These are phyloP conservation scores for Colletotrichum nymphaeae DNA, from an alignment of 2,329 filamentous ascomycete species.

Conservation along the genomic window DNA sequence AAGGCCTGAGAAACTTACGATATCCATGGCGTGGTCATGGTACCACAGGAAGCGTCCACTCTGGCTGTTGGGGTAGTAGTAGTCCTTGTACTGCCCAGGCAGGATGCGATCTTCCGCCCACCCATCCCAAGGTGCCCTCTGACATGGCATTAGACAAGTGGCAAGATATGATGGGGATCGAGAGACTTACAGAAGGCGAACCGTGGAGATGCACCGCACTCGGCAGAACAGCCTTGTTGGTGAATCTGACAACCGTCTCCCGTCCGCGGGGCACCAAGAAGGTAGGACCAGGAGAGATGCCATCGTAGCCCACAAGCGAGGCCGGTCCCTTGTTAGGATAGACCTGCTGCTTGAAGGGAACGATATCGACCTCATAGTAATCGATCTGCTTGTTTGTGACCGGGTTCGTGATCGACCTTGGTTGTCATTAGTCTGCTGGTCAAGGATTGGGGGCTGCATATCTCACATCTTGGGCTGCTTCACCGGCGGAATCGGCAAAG, in stretches of 20 bases:
- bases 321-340: constrained; percentile 48
- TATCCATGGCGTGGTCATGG: constrained; percentile 57
- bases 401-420: constrained; percentile 33
- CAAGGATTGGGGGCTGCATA: too few relatives aligned
- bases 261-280: constrained; percentile 59
- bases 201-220: constrained; percentile 67
- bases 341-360: constrained; percentile 46
- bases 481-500: constrained; percentile 57
- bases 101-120: constrained; percentile 65
- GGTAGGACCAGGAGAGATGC: constrained; percentile 64
- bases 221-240: constrained; percentile 58
- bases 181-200: constrained; percentile 51
- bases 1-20: constrained; percentile 37
- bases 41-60: constrained; percentile 68
- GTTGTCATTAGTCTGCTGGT: background rate
- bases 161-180: background rate
- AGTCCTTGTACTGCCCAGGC: constrained; percentile 68
- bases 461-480: constrained; percentile 54
- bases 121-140: constrained; percentile 54
- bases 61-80: constrained; percentile 70
- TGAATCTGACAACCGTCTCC: constrained; percentile 64
- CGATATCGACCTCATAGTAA: constrained; percentile 51
- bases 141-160: constrained; percentile 10
- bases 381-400: constrained; percentile 43
- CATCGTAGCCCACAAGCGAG: constrained; percentile 61